Evolutionary conservation across 768 basidiomycete genomes (phyloP), one percentile per base, ranked within the genome.

Genomic region (Tulasnella sp.): DNA sequence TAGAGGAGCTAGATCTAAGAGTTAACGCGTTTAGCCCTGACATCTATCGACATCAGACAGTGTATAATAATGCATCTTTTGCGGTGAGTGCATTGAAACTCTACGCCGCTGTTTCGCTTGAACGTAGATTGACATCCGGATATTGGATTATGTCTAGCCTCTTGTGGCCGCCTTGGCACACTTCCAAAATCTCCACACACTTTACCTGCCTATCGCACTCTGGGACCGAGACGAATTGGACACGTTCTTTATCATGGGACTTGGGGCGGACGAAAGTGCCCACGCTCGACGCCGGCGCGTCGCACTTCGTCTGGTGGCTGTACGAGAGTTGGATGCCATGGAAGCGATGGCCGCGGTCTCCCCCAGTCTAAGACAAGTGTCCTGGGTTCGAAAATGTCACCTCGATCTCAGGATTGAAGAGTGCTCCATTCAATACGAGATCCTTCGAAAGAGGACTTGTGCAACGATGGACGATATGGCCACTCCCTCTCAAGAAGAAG

Each of bases 1-100:
- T 58, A 27, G 55, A 58, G 27, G 55, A 23, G 4, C 24, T 58
- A 26, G 55, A 58, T 50, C 42, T 58, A 34, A 58, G 45, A 24
- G 55, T 58, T 9, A 44, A 58, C 34, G 42, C 55, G 2, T 58
- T 45, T 24, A 26, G 11, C 11, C 24, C 11, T 10, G 24, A 26
- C 13, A 23, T 26, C 13, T 26, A 11, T 11, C 48, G 13, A 13
- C 24, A 17, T 23, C 13, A 11, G 48, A 11, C 48, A 23, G 48
- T 50, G 48, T 50, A 50, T 23, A 50, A 23, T 23, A 11, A 23
- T 11, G 11, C 48, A 11, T 50, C 48, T 11, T 50, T 50, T 26
- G 11, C 17, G 48, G 48, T 50, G 48, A 10, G 48, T 26, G 15
- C 11, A n/a, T n/a, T n/a, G n/a, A n/a, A n/a, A n/a, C 15, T 50